phyloP scores from a whole-genome alignment of 495 filamentous ascomycete species.

The Neurospora tetraspora region DNA sequence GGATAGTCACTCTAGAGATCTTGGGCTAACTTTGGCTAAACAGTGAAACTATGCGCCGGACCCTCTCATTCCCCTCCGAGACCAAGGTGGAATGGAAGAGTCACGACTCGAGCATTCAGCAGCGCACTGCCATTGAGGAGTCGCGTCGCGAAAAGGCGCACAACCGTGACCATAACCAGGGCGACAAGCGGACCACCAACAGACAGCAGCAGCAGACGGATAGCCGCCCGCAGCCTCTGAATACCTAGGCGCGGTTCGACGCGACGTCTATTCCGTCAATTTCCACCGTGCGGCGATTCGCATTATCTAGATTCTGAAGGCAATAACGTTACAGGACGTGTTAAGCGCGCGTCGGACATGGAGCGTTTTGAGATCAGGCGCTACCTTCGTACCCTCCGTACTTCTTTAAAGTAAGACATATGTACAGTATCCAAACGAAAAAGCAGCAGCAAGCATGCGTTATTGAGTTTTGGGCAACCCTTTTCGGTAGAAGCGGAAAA shows the following conservation, averaged over 20 bases:
- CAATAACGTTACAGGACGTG: not conserved
- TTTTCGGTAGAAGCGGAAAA: not conserved
- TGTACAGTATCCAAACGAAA: constrained; percentile 9
- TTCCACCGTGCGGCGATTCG: not conserved
- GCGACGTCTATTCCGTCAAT: not conserved
- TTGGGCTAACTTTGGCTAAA: constrained; percentile 2
- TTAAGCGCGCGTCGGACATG: not conserved
- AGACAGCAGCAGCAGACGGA: constrained; percentile 15
- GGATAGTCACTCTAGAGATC: not conserved
- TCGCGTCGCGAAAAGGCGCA: constrained; percentile 66
- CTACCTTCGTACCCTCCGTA: not conserved
- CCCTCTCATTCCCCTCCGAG: constrained; percentile 73
- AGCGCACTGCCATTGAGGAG: constrained; percentile 72
- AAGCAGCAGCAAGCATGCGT: constrained; percentile 5
- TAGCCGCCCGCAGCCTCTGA: constrained; percentile 3
- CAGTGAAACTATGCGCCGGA: constrained; percentile 87
- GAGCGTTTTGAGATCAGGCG: not conserved
- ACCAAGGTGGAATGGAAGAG: constrained; percentile 92
- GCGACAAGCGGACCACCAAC: constrained; percentile 29
- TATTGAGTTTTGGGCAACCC: not conserved
- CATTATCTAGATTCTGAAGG: not conserved
- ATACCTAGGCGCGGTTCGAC: not conserved
- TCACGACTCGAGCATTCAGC: constrained; percentile 74
- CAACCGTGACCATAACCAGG: constrained; percentile 33
- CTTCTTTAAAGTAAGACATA: not conserved